These are phyloP conservation scores for Stylosanthes scabra DNA, from an alignment of 331 rosid species.

Conservation along the genomic window DNA sequence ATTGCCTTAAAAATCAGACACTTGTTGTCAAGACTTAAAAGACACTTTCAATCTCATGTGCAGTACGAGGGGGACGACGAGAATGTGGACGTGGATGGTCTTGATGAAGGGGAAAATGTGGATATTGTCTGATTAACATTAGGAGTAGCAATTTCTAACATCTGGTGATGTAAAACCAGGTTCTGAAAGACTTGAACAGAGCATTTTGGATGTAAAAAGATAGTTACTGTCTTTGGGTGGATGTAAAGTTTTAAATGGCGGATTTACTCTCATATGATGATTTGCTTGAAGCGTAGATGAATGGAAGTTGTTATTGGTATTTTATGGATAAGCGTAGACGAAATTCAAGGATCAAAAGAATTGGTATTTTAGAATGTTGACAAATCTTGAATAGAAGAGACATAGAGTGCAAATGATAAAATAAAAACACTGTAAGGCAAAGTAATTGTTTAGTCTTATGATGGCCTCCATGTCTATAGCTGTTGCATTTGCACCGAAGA, in stretches of 20 bases:
- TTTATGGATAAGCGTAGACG: too few relatives aligned
- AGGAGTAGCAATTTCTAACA: slow-evolving; percentile 24
- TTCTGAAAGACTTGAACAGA: slow-evolving; percentile 24
- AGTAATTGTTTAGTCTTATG: too few relatives aligned
- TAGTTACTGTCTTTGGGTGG: neutral
- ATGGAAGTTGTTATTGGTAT: too few relatives aligned
- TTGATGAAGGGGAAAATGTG: slow-evolving; percentile 47
- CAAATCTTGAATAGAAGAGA: too few relatives aligned
- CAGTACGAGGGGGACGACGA: slow-evolving; percentile 77
- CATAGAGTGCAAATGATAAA: too few relatives aligned
- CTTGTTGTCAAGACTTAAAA: slow-evolving; percentile 33
- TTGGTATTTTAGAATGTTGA: too few relatives aligned
- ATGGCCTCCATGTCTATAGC: too few relatives aligned
- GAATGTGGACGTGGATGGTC: slow-evolving; percentile 64
- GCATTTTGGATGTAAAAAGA: slow-evolving; percentile 31
- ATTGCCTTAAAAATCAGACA: slow-evolving; percentile 21
- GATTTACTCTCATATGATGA: neutral
- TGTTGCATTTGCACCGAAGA: too few relatives aligned
- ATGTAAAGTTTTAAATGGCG: slow-evolving; percentile 29
- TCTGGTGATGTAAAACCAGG: slow-evolving; percentile 23
- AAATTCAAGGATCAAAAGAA: too few relatives aligned
- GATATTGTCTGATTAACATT: slow-evolving; percentile 35
- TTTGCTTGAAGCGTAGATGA: slow-evolving; percentile 3
- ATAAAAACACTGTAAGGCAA: too few relatives aligned
- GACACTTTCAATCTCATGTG: slow-evolving; percentile 42